Conservation (phyloP, 495 filamentous ascomycete species). For the Bacidia gigantensis region DNA sequence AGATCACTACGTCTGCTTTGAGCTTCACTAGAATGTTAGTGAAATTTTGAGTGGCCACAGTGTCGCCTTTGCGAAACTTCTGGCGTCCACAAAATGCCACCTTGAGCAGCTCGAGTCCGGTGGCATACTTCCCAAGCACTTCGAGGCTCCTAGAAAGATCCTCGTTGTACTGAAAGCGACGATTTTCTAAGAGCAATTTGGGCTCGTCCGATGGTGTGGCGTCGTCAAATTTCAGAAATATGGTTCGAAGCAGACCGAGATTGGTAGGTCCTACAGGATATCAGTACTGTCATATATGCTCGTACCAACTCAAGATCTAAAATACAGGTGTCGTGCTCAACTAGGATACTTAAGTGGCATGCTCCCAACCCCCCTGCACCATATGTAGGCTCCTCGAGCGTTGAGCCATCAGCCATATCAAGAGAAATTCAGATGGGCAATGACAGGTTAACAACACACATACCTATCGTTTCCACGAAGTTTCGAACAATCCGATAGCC, state of each 20-base stretch:
- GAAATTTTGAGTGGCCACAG: conserved; percentile 3
- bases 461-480: conserved; percentile 13
- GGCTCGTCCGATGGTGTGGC: conserved; percentile 8
- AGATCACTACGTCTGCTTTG: conserved; percentile 7
- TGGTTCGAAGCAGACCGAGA: conserved; percentile 3
- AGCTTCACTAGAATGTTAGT: conserved; percentile 4
- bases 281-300: background rate
- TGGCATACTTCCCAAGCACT: conserved; percentile 6
- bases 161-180: conserved; percentile 10
- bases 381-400: background rate
- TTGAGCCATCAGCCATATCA: background rate
- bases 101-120: conserved; percentile 8
- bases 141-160: conserved; percentile 10
- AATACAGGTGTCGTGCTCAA: no score
- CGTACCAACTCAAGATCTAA: no score
- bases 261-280: conserved; percentile 6
- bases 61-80: conserved; percentile 1
- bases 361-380: no score
- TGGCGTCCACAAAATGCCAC: conserved; percentile 11
- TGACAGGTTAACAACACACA: no score
- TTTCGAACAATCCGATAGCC: conserved; percentile 9
- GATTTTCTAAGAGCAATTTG: conserved; percentile 2
- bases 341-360: no score
- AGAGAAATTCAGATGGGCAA: background rate
- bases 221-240: conserved; percentile 11